These are phyloP conservation scores for Omphalea diandra DNA, from an alignment of 441 rosid species.

Conservation along the genomic window DNA sequence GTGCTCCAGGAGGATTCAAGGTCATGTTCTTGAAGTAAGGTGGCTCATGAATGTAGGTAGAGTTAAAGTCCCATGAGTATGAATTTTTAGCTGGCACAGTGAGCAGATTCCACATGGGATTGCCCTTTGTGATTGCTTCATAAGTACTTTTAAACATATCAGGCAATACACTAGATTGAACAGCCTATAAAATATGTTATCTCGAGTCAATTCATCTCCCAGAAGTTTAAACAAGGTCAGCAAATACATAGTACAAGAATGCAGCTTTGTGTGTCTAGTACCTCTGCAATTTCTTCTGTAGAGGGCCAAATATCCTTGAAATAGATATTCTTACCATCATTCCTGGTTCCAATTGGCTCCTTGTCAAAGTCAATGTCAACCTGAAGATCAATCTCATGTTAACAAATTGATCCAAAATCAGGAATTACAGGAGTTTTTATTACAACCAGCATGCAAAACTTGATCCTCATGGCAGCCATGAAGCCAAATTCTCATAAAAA, in stretches of 20 bases:
- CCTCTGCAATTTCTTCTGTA: constrained; percentile 90
- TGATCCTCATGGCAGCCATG: not conserved
- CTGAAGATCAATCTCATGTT: constrained; percentile 38
- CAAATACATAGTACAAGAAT: not conserved
- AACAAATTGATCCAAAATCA: constrained; percentile 3
- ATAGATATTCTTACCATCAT: constrained; percentile 77
- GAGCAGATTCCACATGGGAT: constrained; percentile 91
- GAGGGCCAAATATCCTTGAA: constrained; percentile 96
- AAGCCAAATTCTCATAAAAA: not conserved
- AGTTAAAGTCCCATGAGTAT: constrained; percentile 86
- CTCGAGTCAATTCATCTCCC: constrained; percentile 14
- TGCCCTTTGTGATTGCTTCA: constrained; percentile 88
- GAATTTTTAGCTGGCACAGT: constrained; percentile 59
- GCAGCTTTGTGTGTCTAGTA: constrained; percentile 26
- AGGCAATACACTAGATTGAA: constrained; percentile 92
- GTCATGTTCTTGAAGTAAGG: constrained; percentile 98
- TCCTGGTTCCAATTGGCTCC: constrained; percentile 90
- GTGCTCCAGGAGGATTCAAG: constrained; percentile 86
- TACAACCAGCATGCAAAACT: not conserved
- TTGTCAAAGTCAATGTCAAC: constrained; percentile 93
- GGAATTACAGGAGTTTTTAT: not conserved
- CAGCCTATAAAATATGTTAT: constrained; percentile 53
- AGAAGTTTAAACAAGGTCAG: constrained; percentile 10
- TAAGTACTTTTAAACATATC: constrained; percentile 93
- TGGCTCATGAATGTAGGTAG: constrained; percentile 98